Percentiles rank a stretch among this genome's conserved stretches.
Evolutionary conservation across 352 stramenopile species (phyloP).

Genomic region (Globisporangium irregulare): DNA sequence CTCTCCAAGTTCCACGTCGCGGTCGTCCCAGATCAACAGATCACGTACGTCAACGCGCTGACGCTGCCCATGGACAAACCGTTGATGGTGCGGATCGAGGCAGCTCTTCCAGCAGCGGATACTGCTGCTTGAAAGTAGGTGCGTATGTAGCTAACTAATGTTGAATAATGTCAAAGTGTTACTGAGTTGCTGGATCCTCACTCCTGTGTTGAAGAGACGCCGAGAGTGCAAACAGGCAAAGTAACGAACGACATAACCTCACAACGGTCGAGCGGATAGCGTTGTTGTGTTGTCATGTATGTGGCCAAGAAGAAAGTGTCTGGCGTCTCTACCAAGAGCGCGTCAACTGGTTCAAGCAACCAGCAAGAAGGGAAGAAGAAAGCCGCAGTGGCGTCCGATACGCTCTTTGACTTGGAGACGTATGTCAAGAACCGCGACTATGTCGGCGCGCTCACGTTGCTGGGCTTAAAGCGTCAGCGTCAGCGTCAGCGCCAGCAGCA

Average conservation of each 20-base stretch:
- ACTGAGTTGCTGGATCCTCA: background rate
- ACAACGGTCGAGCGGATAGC: too few species aligned
- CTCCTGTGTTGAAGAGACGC: background rate
- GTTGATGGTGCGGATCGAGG: background rate
- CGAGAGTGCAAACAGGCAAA: background rate
- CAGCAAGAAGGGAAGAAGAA: background rate
- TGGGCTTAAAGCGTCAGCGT: constrained; percentile 22
- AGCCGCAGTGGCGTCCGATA: background rate
- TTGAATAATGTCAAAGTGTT: background rate
- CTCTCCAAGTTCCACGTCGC: background rate
- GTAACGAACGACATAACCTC: too few species aligned
- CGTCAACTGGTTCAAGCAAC: background rate
- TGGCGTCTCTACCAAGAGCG: background rate
- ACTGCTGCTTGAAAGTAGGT: background rate
- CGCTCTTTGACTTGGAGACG: constrained; percentile 20
- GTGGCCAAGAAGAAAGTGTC: background rate
- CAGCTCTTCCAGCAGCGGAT: background rate
- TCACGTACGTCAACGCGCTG: background rate
- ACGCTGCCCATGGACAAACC: background rate
- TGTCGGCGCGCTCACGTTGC: constrained; percentile 20
- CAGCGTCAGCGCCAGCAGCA: constrained; percentile 8
- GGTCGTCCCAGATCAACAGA: background rate
- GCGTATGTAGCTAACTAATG: background rate
- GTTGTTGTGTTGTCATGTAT: background rate
- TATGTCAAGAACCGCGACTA: constrained; percentile 26